phyloP scores from a whole-genome alignment of 495 filamentous ascomycete genomes.

The Neurospora cerealis region DNA sequence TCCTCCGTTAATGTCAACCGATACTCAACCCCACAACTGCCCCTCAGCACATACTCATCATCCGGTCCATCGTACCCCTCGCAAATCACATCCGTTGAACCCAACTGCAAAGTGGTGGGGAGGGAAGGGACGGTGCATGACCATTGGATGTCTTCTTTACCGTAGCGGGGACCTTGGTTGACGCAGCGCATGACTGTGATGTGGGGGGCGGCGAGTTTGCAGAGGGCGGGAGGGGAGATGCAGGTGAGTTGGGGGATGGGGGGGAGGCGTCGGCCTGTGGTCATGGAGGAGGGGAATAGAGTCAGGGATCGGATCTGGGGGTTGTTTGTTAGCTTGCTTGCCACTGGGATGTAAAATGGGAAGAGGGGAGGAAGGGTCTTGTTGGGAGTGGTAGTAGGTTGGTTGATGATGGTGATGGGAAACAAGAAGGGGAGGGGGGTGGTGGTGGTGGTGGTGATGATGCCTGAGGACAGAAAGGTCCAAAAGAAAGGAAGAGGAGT shows the following conservation, averaged over 20 bases:
- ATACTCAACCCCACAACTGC: constrained; percentile 92
- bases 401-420: no score
- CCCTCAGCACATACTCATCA: constrained; percentile 77
- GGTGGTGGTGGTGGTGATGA: background rate
- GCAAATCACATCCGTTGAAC: constrained; percentile 91
- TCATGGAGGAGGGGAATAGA: constrained; percentile 49
- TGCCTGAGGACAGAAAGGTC: background rate
- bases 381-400: no score
- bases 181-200: constrained; percentile 80
- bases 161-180: constrained; percentile 67
- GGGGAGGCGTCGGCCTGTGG: constrained; percentile 64
- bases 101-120: constrained; percentile 78
- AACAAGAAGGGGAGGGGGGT: background rate
- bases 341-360: no score
- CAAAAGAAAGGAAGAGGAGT: background rate
- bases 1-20: constrained; percentile 66
- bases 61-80: constrained; percentile 72
- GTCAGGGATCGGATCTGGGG: constrained; percentile 63
- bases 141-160: constrained; percentile 71
- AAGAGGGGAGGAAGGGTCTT: no score
- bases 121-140: constrained; percentile 64
- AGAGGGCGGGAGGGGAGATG: constrained; percentile 56
- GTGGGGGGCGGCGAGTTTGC: constrained; percentile 45
- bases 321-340: no score
- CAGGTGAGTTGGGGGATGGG: constrained; percentile 78